phyloP scores from a whole-genome alignment of 495 filamentous ascomycete genomes.

The Talaromyces ruber region DNA sequence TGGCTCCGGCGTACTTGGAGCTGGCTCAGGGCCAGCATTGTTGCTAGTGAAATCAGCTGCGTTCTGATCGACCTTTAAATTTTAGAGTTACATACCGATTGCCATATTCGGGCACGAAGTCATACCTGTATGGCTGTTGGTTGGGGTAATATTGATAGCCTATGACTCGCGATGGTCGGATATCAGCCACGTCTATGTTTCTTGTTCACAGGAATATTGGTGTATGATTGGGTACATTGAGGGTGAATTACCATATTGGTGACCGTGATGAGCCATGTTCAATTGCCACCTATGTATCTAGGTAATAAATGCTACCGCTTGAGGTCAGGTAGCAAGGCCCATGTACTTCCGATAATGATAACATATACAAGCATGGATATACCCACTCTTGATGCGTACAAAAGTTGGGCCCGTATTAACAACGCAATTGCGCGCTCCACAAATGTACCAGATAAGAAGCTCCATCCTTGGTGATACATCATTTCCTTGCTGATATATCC shows the following conservation, averaged over 20 bases:
- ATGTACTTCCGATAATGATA: not conserved
- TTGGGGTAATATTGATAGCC: not conserved
- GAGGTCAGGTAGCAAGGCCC: not conserved
- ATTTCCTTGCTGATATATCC: not conserved
- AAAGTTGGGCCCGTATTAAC: not conserved
- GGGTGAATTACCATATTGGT: not conserved
- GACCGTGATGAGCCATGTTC: not conserved
- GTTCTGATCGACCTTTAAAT: not conserved
- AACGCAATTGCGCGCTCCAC: not conserved
- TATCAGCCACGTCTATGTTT: too few species aligned
- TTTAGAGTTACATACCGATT: not conserved
- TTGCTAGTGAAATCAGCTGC: not conserved
- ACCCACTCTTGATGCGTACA: slow-evolving; percentile 6
- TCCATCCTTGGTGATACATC: not conserved
- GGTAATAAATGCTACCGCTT: slow-evolving; percentile 3
- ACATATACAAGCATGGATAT: slow-evolving; percentile 17
- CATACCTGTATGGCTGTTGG: not conserved
- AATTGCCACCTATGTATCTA: not conserved
- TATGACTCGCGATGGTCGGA: not conserved
- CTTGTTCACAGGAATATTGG: not conserved
- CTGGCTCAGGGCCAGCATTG: not conserved
- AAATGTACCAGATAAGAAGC: not conserved
- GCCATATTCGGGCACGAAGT: not conserved
- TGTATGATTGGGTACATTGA: not conserved
- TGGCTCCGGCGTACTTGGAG: not conserved